Evolutionary conservation across 345 rosid genomes (phyloP).

Genomic region (Camelina sativa): DNA sequence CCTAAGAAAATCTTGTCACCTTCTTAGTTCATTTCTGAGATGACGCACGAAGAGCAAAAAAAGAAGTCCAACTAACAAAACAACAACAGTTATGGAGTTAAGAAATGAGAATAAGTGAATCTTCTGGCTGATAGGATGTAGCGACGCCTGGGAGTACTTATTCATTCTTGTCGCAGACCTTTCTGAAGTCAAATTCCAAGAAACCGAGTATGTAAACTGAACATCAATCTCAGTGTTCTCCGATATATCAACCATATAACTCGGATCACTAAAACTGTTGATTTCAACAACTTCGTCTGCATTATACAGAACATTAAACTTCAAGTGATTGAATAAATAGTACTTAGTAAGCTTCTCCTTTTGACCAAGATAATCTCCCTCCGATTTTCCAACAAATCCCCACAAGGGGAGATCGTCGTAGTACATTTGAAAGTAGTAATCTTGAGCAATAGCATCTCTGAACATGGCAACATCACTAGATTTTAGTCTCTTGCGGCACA

Average conservation of each 20-base stretch:
- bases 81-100: slow-evolving; percentile 57
- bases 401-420: slow-evolving; percentile 87
- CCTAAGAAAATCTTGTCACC: slow-evolving; percentile 45
- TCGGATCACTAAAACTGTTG: slow-evolving; percentile 69
- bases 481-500: slow-evolving; percentile 60
- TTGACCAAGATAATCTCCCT: slow-evolving; percentile 49
- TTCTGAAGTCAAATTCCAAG: slow-evolving; percentile 66
- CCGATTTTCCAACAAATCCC: slow-evolving; percentile 89
- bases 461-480: slow-evolving; percentile 55
- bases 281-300: slow-evolving; percentile 60
- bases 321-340: slow-evolving; percentile 70
- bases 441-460: slow-evolving; percentile 60
- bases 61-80: slow-evolving; percentile 67
- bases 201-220: slow-evolving; percentile 74
- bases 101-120: slow-evolving; percentile 76
- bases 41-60: slow-evolving; percentile 58
- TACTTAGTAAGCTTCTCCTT: slow-evolving; percentile 48
- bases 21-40: slow-evolving; percentile 71
- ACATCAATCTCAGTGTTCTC: slow-evolving; percentile 61
- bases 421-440: slow-evolving; percentile 89
- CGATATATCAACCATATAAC: slow-evolving; percentile 64
- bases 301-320: slow-evolving; percentile 67
- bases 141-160: slow-evolving; percentile 63
- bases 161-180: slow-evolving; percentile 63
- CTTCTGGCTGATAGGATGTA: slow-evolving; percentile 54